Evolutionary conservation across 2,329 filamentous ascomycete genomes (phyloP).

Genomic region (Exophiala xenobiotica): DNA sequence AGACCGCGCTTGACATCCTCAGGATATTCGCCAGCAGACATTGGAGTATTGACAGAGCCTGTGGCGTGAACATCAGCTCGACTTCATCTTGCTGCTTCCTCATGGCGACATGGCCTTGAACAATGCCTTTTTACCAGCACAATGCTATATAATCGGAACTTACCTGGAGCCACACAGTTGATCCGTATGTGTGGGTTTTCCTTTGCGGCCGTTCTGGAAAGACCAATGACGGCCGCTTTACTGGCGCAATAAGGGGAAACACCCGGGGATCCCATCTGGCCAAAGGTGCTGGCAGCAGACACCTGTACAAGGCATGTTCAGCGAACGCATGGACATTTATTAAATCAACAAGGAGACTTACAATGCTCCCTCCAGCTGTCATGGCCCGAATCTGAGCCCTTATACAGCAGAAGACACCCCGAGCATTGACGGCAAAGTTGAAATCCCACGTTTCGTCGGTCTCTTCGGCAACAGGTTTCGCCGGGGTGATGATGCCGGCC

Average conservation of each 20-base stretch:
- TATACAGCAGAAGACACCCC: constrained; percentile 52
- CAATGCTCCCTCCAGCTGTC: constrained; percentile 12
- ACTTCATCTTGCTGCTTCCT: too few relatives aligned
- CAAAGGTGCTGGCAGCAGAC: constrained; percentile 20
- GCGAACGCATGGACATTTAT: too few relatives aligned
- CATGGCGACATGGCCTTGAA: background rate
- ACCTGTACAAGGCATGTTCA: too few relatives aligned
- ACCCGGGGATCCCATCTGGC: constrained; percentile 33
- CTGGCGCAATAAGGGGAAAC: background rate
- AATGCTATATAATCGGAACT: background rate
- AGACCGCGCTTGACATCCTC: background rate
- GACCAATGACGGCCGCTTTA: background rate
- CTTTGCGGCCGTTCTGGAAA: background rate
- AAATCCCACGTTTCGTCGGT: constrained; percentile 45
- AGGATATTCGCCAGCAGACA: background rate
- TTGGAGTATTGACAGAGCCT: background rate
- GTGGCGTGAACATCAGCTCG: too few relatives aligned
- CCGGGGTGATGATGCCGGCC: constrained; percentile 28
- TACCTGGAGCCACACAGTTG: background rate
- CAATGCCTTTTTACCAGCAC: background rate
- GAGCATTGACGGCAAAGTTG: constrained; percentile 46
- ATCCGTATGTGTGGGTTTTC: background rate
- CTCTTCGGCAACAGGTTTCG: constrained; percentile 33
- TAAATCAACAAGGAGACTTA: too few relatives aligned
- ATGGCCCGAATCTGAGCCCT: constrained; percentile 49